phyloP scores from a whole-genome alignment of 2,329 filamentous ascomycete species.

The Colletotrichum tanaceti region DNA sequence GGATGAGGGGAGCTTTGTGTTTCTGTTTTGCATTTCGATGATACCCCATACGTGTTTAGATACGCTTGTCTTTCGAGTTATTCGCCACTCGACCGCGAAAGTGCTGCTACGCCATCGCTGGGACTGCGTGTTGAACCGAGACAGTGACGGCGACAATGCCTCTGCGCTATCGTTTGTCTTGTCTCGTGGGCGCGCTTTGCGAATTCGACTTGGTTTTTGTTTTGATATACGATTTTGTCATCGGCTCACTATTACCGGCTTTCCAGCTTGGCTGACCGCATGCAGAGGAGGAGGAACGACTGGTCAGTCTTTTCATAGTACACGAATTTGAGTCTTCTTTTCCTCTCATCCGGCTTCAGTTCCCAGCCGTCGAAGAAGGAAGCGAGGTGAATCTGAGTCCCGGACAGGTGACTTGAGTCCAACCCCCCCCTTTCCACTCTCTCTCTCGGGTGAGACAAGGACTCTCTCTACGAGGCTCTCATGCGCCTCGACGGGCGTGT shows the following conservation, averaged over 20 bases:
- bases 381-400: background rate
- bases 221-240: constrained; percentile 16
- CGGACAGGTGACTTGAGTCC: no score
- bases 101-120: constrained; percentile 68
- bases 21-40: constrained; percentile 48
- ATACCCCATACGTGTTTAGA: constrained; percentile 61
- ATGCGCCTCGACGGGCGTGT: constrained; percentile 9
- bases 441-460: constrained; percentile 23
- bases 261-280: background rate
- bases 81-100: constrained; percentile 62
- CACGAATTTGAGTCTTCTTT: constrained; percentile 27
- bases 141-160: constrained; percentile 63
- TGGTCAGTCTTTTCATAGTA: constrained; percentile 24
- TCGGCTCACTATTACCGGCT: background rate
- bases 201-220: constrained; percentile 38
- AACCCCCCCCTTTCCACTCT: no score
- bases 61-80: constrained; percentile 57
- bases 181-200: constrained; percentile 60
- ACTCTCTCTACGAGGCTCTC: constrained; percentile 21
- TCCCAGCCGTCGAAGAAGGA: background rate
- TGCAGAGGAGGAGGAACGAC: background rate
- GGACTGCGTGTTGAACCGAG: constrained; percentile 65
- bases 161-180: constrained; percentile 62
- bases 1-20: constrained; percentile 33
- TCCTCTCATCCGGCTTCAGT: background rate